Conservation (phyloP, 352 stramenopile genomes). For the Pilasporangium apinafurcum region DNA sequence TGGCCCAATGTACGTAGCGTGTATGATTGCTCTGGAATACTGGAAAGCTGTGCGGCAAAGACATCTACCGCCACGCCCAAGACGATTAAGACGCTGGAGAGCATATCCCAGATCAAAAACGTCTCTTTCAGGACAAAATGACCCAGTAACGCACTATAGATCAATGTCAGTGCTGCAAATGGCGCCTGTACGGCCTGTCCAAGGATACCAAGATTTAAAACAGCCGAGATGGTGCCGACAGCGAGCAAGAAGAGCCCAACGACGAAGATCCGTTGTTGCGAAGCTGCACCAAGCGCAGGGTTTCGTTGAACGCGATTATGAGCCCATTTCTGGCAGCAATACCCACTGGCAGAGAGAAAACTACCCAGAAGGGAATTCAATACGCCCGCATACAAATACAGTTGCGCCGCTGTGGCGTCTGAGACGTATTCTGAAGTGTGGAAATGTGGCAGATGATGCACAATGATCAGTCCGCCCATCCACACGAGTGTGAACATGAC, state of each 20-base stretch:
- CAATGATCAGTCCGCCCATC: constrained; percentile 38
- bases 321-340: constrained; percentile 75
- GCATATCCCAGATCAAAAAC: constrained; percentile 37
- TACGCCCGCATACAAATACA: constrained; percentile 62
- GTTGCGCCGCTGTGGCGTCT: constrained; percentile 6
- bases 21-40: constrained; percentile 39
- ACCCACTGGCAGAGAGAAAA: constrained; percentile 72
- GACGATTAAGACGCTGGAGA: constrained; percentile 61
- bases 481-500: constrained; percentile 37
- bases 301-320: constrained; percentile 47
- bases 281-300: constrained; percentile 42
- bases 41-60: constrained; percentile 38
- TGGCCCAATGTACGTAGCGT: constrained; percentile 42
- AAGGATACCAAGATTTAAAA: constrained; percentile 68
- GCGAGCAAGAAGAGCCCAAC: constrained; percentile 51
- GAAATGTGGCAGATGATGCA: constrained; percentile 23
- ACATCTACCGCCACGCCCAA: constrained; percentile 56
- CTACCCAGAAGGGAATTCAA: constrained; percentile 71
- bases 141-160: constrained; percentile 69
- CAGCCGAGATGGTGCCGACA: constrained; percentile 60
- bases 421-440: constrained; percentile 10
- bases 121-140: constrained; percentile 55
- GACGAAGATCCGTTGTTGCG: constrained; percentile 54
- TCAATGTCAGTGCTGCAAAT: constrained; percentile 75
- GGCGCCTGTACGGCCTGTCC: constrained; percentile 70